Base-by-base conservation (phyloP, 768 basidiomycete genomes). In the Ramaria sp. region DNA sequence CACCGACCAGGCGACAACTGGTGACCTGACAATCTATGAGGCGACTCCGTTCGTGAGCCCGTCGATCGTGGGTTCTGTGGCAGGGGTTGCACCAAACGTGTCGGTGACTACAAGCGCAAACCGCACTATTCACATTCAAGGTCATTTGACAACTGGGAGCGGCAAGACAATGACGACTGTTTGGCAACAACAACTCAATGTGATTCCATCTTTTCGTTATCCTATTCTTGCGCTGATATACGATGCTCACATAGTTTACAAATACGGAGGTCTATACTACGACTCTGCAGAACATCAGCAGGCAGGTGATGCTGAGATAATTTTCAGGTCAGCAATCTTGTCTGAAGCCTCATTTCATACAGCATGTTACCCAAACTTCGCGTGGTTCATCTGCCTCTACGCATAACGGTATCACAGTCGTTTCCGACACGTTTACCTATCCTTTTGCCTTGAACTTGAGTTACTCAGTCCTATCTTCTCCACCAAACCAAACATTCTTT, bases 81-180 rank as follows among this genome's bases (percentile, higher is more conserved):
- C 53, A 15, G 52, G 52, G 9, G 20, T 34, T 19, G 53, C 53
- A 24, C 53, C 53, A 54, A 45, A 54, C 46, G 50, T 37, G n/a
- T 46, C 51, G 53, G 53, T 37, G 52, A 48, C 46, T 19, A 43
- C 59, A 39, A 54, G 31, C 20, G 37, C 33, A 48, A 41, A 20
- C 30, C 51, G 43, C 41, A 54, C 30, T 45, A 39, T 42, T n/a
- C 53, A n/a, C 59, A 48, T 50, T 54, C 20, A 54, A 54, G 53
- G 38, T 19, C 39, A 27, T 22, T 22, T 45, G 11, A 19, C 19
- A 20, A 54, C 53, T 12, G 53, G 53, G 17, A 54, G 53, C 20
- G 53, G 53, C 38, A 54, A 45, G 53, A 43, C 20, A n/a, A 41
- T 27, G 19, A 39, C 30, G 11, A 11, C 24, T 24, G 5, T 7